These are phyloP conservation scores for Trichoderma pleuroti DNA, from an alignment of 2,329 filamentous ascomycete genomes.

Conservation along the genomic window DNA sequence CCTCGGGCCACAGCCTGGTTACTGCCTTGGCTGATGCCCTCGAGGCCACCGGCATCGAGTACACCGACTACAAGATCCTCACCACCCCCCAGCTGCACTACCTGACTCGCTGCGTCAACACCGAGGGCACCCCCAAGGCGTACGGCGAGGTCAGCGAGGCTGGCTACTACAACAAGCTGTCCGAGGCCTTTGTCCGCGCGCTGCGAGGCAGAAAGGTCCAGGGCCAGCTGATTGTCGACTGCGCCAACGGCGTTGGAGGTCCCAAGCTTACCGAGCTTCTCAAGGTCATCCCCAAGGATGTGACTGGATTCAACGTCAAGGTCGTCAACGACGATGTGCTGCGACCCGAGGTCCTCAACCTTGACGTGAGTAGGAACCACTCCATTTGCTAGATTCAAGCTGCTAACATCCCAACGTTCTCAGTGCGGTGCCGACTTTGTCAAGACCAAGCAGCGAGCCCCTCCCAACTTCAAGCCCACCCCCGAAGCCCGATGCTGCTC, in stretches of 20 bases:
- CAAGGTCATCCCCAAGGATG: constrained; percentile 70
- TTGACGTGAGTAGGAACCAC: constrained; percentile 59
- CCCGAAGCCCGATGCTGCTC: constrained; percentile 80
- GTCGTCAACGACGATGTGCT: constrained; percentile 92
- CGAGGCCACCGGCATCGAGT: constrained; percentile 68
- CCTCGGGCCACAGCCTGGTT: constrained; percentile 82
- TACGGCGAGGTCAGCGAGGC: constrained; percentile 87
- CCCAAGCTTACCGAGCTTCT: constrained; percentile 84
- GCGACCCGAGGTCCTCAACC: constrained; percentile 82
- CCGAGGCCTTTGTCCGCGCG: constrained; percentile 76
- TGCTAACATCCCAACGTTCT: constrained; percentile 7
- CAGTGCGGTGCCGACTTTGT: constrained; percentile 94
- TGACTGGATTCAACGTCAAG: constrained; percentile 73
- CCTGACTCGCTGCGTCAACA: constrained; percentile 90
- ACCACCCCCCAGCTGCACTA: constrained; percentile 99
- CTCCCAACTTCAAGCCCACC: constrained; percentile 73
- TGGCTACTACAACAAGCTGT: constrained; percentile 93
- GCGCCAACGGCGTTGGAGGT: constrained; percentile 93
- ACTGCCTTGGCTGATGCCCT: constrained; percentile 75
- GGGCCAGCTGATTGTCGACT: constrained; percentile 80
- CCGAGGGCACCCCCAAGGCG: constrained; percentile 76
- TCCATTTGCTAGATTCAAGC: background rate
- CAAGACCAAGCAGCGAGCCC: constrained; percentile 92
- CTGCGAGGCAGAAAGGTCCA: constrained; percentile 72
- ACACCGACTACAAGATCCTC: constrained; percentile 82